Percentiles rank a stretch among this genome's conserved stretches.
Evolutionary conservation across 2,329 filamentous ascomycete genomes (phyloP).

Genomic region (Cladobotryum mycophilum): DNA sequence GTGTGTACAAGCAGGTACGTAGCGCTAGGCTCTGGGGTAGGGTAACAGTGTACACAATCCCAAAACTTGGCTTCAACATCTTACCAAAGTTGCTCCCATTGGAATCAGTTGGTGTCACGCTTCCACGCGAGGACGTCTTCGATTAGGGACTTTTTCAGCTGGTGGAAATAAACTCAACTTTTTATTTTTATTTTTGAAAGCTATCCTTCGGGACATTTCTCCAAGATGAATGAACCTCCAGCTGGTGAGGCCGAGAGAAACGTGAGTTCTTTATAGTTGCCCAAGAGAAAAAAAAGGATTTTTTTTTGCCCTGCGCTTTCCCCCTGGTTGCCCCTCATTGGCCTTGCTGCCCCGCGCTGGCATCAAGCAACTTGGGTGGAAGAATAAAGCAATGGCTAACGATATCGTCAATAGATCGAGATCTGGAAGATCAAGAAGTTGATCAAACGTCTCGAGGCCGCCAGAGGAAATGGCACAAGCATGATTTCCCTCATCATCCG

Average conservation of each 20-base stretch:
- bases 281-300: conserved; percentile 10
- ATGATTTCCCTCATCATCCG: conserved; percentile 99
- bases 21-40: conserved; percentile 2
- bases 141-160: conserved; percentile 9
- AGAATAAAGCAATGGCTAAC: conserved; percentile 9
- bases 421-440: conserved; percentile 99
- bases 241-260: conserved; percentile 98
- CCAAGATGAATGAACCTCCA: conserved; percentile 80
- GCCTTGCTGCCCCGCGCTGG: conserved; percentile 26
- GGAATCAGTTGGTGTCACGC: conserved; percentile 12
- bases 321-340: conserved; percentile 19
- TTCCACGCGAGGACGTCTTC: conserved; percentile 9
- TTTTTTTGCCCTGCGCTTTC: conserved; percentile 11
- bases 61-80: conserved; percentile 29
- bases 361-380: background rate
- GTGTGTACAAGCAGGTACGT: background rate
- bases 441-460: conserved; percentile 96
- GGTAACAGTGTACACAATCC: conserved; percentile 6
- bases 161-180: conserved; percentile 3
- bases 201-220: conserved; percentile 12
- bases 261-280: conserved; percentile 37
- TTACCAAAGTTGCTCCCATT: conserved; percentile 14
- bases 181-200: conserved; percentile 4
- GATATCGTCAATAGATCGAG: conserved; percentile 48
- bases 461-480: conserved; percentile 95